Conservation (phyloP, 2,329 filamentous ascomycete genomes). For the Trichoderma semiorbis region DNA sequence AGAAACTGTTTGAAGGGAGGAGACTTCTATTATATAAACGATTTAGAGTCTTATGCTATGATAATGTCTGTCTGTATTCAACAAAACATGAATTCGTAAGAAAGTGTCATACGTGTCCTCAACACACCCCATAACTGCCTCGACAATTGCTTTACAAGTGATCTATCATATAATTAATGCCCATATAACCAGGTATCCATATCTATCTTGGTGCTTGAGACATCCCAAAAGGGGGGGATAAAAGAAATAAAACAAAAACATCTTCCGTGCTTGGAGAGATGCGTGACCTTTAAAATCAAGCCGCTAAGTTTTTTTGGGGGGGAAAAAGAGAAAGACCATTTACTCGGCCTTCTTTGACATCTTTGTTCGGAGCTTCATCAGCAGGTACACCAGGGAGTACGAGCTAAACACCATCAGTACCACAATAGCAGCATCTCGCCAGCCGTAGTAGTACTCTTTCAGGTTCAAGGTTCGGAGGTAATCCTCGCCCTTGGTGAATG, state of each 20-base stretch:
- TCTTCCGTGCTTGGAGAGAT: neutral
- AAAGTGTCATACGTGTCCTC: neutral
- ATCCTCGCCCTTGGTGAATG: conserved; percentile 55
- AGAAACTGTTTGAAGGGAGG: neutral
- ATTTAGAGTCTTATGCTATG: neutral
- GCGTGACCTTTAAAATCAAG: neutral
- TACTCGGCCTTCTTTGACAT: conserved; percentile 45
- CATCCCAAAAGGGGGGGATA: neutral
- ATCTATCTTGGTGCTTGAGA: neutral
- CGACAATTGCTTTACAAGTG: neutral
- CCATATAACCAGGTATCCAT: neutral
- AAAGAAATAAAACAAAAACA: neutral
- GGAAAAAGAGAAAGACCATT: neutral
- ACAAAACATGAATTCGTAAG: neutral
- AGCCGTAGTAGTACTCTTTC: conserved; percentile 59
- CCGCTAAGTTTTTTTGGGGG: neutral
- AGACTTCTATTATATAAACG: neutral
- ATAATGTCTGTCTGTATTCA: neutral
- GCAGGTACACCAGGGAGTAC: conserved; percentile 45
- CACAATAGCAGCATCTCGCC: conserved; percentile 62
- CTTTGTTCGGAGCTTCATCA: conserved; percentile 50
- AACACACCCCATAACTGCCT: neutral
- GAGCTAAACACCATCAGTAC: conserved; percentile 53
- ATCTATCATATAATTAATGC: conserved; percentile 2
- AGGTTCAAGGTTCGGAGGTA: conserved; percentile 60